A percentile compares a stretch with the other conserved stretches of the same genome.
Evolutionary conservation across 2,329 filamentous ascomycete genomes (phyloP).

Genomic region (Aspergillus melleus): DNA sequence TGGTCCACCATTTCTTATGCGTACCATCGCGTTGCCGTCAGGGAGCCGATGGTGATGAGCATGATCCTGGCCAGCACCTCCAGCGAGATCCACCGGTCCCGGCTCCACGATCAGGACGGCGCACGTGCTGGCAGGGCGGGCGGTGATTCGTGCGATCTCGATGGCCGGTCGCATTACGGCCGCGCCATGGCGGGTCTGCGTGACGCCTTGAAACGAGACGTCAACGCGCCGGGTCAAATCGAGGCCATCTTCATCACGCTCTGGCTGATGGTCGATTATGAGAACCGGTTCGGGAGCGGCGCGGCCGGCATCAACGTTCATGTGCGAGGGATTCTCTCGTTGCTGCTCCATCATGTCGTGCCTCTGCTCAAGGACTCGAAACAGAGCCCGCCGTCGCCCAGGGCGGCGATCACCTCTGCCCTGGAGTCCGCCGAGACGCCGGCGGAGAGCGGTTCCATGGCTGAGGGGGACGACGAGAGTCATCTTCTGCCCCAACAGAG

Average conservation of each 20-base stretch:
- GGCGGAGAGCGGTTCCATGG: not conserved
- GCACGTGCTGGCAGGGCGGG: not conserved
- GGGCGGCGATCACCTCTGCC: not conserved
- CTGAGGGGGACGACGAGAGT: not conserved
- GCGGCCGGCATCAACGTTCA: constrained; percentile 26
- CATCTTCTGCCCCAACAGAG: not conserved
- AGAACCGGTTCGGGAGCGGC: constrained; percentile 27
- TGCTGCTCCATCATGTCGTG: constrained; percentile 26
- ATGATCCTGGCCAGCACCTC: constrained; percentile 29
- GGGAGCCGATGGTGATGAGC: constrained; percentile 30
- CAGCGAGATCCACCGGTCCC: constrained; percentile 22
- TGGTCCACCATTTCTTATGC: constrained; percentile 28
- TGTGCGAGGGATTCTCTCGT: constrained; percentile 22
- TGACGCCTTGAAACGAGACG: constrained; percentile 25
- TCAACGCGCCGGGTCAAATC: constrained; percentile 21
- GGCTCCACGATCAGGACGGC: constrained; percentile 17
- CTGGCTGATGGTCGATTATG: constrained; percentile 32
- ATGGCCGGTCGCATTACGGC: constrained; percentile 26
- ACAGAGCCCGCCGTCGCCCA: not conserved
- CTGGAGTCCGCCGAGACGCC: not conserved
- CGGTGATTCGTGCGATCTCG: constrained; percentile 18
- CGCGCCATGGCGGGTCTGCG: constrained; percentile 25
- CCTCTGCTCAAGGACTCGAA: constrained; percentile 17
- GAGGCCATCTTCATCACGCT: constrained; percentile 30
- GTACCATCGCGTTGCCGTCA: constrained; percentile 27